Evolutionary conservation across 2,329 filamentous ascomycete species (phyloP), one percentile per base, ranked within the genome.

Genomic region (Daldinia sp.): DNA sequence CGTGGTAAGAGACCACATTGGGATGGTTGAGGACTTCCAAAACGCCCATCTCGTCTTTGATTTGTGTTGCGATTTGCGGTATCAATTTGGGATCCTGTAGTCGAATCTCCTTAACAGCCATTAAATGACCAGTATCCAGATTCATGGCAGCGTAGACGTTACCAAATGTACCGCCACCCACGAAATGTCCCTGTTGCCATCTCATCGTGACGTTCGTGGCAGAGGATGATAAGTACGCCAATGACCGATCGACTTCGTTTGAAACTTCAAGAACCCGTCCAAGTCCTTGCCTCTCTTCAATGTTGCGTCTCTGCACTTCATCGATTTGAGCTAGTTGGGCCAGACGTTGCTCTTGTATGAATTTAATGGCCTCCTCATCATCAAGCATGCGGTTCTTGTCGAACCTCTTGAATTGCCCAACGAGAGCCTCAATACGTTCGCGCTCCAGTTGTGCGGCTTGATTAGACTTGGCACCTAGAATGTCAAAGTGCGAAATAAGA

Each of bases 181-280:
- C 93, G 78, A 97, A 99, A 75, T 97, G 93, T n/a, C 96, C 96
- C 84, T 98, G 96, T 79, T 98, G 96, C 96, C 96, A 99, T 71
- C 96, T 91, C 82, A 98, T 89, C 50, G 93, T 97, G 65, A 98
- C 92, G 78, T 98, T 98, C 23, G 94, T 97, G 13, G 95, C 93
- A 44, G 93, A 97, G 0, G 95, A 96, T 2, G 94, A 98, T 18
- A 99, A 88, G 76, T 94, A 97, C 1, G 95, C 97, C 44, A 99
- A 87, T 30, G 95, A 98, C 60, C 95, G 92, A 80, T 99, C 96
- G 12, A 97, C 94, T 81, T 98, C 96, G 78, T 97, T 98, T 61
- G 92, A 95, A 67, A 94, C 94, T 82, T 99, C 96, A 68, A 99
- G 83, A 20, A 99, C 96, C 56, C 93, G 89, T 63, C 96, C 96